phyloP scores from a whole-genome alignment of 2,329 filamentous ascomycete species.

The Pseudogymnoascus sp. region DNA sequence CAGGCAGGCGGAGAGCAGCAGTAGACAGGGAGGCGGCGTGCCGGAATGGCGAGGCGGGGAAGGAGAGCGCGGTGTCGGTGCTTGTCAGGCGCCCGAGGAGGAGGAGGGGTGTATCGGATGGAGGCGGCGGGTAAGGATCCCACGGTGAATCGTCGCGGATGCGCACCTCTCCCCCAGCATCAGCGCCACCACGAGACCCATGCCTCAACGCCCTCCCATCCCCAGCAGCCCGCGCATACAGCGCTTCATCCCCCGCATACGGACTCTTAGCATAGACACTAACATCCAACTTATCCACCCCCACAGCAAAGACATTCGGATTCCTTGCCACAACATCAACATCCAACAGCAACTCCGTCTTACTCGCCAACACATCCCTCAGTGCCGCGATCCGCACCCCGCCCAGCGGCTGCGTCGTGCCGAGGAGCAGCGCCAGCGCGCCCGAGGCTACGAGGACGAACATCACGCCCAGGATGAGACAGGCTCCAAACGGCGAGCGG shows the following conservation, averaged over 20 bases:
- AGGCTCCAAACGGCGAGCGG: constrained; percentile 73
- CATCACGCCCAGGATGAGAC: constrained; percentile 74
- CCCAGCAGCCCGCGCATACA: constrained; percentile 20
- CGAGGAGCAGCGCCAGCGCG: constrained; percentile 80
- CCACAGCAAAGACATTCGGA: constrained; percentile 84
- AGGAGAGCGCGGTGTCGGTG: constrained; percentile 81
- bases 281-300: constrained; percentile 77
- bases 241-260: constrained; percentile 53
- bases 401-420: constrained; percentile 78
- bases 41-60: constrained; percentile 84
- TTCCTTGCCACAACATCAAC: constrained; percentile 82
- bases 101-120: constrained; percentile 68
- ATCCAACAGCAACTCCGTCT: constrained; percentile 93
- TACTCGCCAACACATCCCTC: constrained; percentile 82
- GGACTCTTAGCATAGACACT: constrained; percentile 93
- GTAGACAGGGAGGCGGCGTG: constrained; percentile 63
- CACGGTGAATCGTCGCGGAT: constrained; percentile 27
- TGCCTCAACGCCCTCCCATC: constrained; percentile 39
- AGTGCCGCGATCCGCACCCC: constrained; percentile 74
- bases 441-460: constrained; percentile 76
- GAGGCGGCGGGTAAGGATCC: constrained; percentile 23
- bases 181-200: constrained; percentile 14
- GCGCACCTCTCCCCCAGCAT: constrained; percentile 29
- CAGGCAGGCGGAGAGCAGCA: constrained; percentile 72
- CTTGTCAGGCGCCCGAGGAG: constrained; percentile 80